Evolutionary conservation across 345 rosid species (phyloP).

Genomic region (Euphorbia tirucalli): DNA sequence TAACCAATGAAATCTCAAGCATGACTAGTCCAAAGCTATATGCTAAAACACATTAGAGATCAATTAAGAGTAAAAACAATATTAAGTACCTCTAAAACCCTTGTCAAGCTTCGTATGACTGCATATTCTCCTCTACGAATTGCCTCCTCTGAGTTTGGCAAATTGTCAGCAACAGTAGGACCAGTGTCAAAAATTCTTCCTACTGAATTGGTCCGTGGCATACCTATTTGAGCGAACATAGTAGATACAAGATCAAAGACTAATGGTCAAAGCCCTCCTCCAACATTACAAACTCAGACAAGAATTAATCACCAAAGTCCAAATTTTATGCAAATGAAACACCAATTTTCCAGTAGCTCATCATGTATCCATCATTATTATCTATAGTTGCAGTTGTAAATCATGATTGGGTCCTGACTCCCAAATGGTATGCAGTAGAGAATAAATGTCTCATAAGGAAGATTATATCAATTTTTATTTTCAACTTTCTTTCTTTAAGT

Average conservation of each 20-base stretch:
- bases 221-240: constrained; percentile 43
- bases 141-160: constrained; percentile 90
- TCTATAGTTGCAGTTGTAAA: not conserved
- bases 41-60: constrained; percentile 1
- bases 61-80: constrained; percentile 5
- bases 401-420: not conserved
- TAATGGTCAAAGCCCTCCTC: not conserved
- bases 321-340: not conserved
- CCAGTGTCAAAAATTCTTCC: constrained; percentile 75
- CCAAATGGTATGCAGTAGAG: not conserved
- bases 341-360: not conserved
- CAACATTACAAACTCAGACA: not conserved
- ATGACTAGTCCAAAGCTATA: constrained; percentile 10
- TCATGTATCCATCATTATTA: not conserved
- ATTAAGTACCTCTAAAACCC: constrained; percentile 83
- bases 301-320: not conserved
- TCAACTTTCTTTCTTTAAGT: not conserved
- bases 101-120: constrained; percentile 84
- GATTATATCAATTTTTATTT: not conserved
- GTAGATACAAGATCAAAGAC: constrained; percentile 8
- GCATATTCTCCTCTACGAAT: constrained; percentile 91
- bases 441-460: not conserved
- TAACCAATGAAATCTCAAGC: constrained; percentile 23
- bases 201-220: constrained; percentile 74
- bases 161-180: constrained; percentile 52